Conservation (phyloP, 257 asterid genomes). For the Solanum bulbocastanum region DNA sequence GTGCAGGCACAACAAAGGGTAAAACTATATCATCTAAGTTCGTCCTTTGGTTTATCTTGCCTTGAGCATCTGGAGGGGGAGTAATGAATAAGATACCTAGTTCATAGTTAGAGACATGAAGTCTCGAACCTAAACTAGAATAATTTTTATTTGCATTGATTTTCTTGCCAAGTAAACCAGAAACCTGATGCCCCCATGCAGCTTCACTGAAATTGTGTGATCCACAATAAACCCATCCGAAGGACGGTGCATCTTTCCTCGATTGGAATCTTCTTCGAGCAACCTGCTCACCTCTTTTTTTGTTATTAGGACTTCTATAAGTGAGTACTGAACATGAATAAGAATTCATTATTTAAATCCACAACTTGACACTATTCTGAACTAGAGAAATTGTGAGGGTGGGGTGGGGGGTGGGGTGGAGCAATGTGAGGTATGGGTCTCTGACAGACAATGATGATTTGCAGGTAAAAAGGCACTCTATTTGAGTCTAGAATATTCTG, state of each 20-base stretch:
- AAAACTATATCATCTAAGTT: slow-evolving; percentile 58
- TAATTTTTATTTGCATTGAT: slow-evolving; percentile 12
- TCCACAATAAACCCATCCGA: slow-evolving; percentile 84
- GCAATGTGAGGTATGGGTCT: background rate
- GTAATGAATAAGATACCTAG: slow-evolving; percentile 62
- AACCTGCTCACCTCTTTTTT: slow-evolving; percentile 46
- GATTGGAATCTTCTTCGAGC: slow-evolving; percentile 60
- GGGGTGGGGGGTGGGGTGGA: background rate
- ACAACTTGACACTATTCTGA: background rate
- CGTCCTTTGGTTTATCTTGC: slow-evolving; percentile 2
- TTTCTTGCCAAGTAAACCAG: slow-evolving; percentile 17
- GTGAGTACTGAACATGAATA: background rate
- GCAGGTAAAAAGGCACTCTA: background rate
- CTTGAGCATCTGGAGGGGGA: slow-evolving; percentile 39
- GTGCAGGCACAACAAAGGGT: slow-evolving; percentile 77
- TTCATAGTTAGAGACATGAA: slow-evolving; percentile 73
- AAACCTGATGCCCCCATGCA: slow-evolving; percentile 82
- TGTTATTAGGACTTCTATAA: background rate
- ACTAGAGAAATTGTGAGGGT: background rate
- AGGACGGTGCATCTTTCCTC: slow-evolving; percentile 38
- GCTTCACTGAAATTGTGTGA: slow-evolving; percentile 95
- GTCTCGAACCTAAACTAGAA: slow-evolving; percentile 56
- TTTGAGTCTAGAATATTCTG: background rate
- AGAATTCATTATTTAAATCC: background rate
- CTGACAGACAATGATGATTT: background rate